These are phyloP conservation scores for Penicillium subrubescens DNA, from an alignment of 495 filamentous ascomycete genomes.

Conservation along the genomic window DNA sequence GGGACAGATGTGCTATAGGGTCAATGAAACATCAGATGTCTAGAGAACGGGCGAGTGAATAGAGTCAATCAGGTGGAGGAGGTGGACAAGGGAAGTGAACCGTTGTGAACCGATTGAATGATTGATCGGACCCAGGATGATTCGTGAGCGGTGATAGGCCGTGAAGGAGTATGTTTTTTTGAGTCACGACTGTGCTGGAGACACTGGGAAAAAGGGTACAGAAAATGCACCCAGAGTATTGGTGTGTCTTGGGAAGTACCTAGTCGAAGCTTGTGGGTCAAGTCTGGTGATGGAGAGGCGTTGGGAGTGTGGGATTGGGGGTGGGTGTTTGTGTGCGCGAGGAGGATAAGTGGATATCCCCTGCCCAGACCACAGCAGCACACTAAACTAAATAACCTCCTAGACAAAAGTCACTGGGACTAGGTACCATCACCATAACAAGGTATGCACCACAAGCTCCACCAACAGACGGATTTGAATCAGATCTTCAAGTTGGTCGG, in stretches of 20 bases:
- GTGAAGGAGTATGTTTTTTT: background rate
- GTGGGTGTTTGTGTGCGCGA: background rate
- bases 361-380: background rate
- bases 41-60: background rate
- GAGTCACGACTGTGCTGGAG: background rate
- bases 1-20: slow-evolving; percentile 1
- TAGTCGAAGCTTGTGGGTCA: background rate
- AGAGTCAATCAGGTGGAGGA: background rate
- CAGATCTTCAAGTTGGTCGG: background rate
- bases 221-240: background rate
- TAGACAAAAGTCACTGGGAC: background rate
- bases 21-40: background rate
- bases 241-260: background rate
- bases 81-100: background rate
- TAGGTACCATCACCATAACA: background rate
- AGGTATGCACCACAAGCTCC: background rate
- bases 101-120: background rate
- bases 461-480: background rate
- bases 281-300: background rate
- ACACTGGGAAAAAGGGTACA: background rate
- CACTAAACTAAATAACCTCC: background rate
- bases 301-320: background rate
- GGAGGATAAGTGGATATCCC: slow-evolving; percentile 5
- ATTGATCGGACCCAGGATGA: background rate
- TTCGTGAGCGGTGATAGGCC: background rate